Evolutionary conservation across 2,329 filamentous ascomycete species (phyloP).

Genomic region (Diplodia seriata): DNA sequence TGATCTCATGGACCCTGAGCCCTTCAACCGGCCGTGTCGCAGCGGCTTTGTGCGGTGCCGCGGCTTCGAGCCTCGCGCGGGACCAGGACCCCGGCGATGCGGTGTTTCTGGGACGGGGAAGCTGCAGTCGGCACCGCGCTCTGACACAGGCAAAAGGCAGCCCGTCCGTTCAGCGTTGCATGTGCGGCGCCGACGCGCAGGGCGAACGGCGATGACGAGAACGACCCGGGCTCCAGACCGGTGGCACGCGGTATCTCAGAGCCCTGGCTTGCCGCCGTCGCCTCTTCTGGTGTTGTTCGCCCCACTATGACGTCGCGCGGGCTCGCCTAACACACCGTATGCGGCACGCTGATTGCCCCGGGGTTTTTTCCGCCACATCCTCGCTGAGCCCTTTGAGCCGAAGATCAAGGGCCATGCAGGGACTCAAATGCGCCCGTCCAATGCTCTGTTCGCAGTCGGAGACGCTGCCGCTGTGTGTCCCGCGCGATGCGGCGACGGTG

Average conservation of each 20-base stretch:
- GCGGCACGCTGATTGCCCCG: constrained; percentile 25
- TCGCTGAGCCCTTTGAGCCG: constrained; percentile 26
- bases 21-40: neutral
- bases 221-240: constrained; percentile 22
- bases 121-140: constrained; percentile 14
- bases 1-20: constrained; percentile 30
- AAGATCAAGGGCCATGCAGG: constrained; percentile 14
- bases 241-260: constrained; percentile 24
- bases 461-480: neutral
- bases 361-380: neutral
- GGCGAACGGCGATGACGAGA: constrained; percentile 15
- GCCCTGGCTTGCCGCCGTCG: constrained; percentile 27
- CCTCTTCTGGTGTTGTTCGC: constrained; percentile 28
- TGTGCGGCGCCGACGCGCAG: constrained; percentile 20
- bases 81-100: neutral
- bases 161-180: constrained; percentile 27
- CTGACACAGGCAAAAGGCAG: constrained; percentile 22
- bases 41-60: constrained; percentile 17
- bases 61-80: neutral
- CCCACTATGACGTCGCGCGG: constrained; percentile 29
- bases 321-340: constrained; percentile 31
- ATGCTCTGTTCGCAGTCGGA: neutral
- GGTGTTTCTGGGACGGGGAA: neutral
- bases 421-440: constrained; percentile 3
- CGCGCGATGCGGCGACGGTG: constrained; percentile 11